Conservation (phyloP, 2,329 filamentous ascomycete species). For the Fusarium protoensiforme region DNA sequence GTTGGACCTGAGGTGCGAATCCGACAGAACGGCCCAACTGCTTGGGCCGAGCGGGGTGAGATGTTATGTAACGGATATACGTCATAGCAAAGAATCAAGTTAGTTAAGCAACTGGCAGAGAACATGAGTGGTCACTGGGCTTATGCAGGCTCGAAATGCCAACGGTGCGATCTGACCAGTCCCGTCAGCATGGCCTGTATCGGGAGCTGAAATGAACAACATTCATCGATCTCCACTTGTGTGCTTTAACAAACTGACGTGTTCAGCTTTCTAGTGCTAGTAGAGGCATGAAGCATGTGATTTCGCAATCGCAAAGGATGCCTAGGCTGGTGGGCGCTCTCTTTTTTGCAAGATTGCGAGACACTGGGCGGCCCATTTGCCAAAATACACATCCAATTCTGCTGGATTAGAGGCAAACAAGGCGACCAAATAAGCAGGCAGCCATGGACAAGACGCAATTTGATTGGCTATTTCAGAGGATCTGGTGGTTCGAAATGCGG, state of each 20-base stretch:
- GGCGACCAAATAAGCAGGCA: background rate
- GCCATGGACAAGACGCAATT: background rate
- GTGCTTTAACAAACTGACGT: no score
- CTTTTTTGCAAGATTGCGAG: background rate
- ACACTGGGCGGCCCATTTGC: background rate
- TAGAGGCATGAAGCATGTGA: no score
- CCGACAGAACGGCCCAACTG: background rate
- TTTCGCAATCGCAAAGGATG: background rate
- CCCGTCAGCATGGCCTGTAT: no score
- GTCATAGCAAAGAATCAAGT: background rate
- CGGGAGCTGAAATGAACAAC: no score
- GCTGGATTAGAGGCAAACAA: background rate
- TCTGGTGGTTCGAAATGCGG: background rate
- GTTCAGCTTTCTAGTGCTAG: no score
- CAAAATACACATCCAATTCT: no score
- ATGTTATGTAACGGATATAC: background rate
- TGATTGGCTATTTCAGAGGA: background rate
- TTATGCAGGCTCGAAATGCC: background rate
- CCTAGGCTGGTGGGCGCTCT: background rate
- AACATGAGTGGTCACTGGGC: background rate
- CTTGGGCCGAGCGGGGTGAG: background rate
- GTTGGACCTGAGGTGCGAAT: background rate
- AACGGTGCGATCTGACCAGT: no score
- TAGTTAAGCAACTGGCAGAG: background rate
- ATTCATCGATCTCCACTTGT: no score